Conservation (phyloP, 352 stramenopile species). For the Phytophthora chlamydospora region DNA sequence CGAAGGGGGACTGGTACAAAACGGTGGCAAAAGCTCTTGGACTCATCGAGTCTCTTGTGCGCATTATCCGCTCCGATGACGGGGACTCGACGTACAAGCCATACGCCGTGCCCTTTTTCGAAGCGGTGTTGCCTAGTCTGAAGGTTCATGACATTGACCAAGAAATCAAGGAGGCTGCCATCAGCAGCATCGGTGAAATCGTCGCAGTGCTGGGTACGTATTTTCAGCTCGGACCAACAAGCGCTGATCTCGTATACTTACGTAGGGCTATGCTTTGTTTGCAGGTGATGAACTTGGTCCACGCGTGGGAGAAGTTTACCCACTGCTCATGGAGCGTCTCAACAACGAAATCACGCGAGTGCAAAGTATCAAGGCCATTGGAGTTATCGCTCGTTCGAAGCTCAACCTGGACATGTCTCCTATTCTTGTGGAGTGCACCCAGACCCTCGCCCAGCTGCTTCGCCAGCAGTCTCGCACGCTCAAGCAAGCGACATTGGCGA, state of each 20-base stretch:
- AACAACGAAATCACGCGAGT: constrained; percentile 98
- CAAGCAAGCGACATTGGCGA: constrained; percentile 94
- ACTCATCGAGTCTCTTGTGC: constrained; percentile 92
- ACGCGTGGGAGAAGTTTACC: constrained; percentile 87
- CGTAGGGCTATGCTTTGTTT: constrained; percentile 13
- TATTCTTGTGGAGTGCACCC: constrained; percentile 90
- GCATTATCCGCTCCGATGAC: constrained; percentile 68
- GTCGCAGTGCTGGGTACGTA: constrained; percentile 73
- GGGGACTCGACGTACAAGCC: constrained; percentile 45
- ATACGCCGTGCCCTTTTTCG: constrained; percentile 88
- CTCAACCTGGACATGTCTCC: constrained; percentile 90
- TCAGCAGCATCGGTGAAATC: constrained; percentile 91
- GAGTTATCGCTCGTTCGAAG: constrained; percentile 87
- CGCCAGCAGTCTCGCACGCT: constrained; percentile 95
- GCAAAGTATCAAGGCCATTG: constrained; percentile 96
- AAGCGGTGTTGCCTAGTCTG: constrained; percentile 94
- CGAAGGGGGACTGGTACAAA: constrained; percentile 99
- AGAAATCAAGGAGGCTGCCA: constrained; percentile 98
- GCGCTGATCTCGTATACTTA: constrained; percentile 9
- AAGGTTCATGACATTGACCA: constrained; percentile 97
- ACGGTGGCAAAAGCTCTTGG: constrained; percentile 95
- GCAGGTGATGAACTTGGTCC: constrained; percentile 81
- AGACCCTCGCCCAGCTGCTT: constrained; percentile 91
- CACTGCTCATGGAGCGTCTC: constrained; percentile 95
- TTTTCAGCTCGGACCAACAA: background rate